A percentile compares a stretch with the other conserved stretches of the same genome.
Conservation (phyloP, 2,329 filamentous ascomycete genomes). For the Penicillium palitans region DNA sequence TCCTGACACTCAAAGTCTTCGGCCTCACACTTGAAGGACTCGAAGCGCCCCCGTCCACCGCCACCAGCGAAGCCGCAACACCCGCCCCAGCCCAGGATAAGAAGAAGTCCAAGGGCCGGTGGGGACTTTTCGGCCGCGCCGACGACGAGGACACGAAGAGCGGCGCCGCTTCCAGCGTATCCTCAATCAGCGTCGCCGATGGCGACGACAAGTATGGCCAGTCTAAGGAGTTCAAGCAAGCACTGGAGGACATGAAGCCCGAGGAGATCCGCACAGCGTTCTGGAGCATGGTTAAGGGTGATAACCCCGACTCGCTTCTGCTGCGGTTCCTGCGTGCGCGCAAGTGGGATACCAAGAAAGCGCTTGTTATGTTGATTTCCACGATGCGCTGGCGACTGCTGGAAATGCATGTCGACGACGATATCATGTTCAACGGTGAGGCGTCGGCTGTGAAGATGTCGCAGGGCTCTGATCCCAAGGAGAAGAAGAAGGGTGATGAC, state of each 20-base stretch:
- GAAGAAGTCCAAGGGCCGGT: slow-evolving; percentile 71
- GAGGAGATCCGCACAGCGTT: slow-evolving; percentile 78
- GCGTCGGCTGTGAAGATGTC: slow-evolving; percentile 62
- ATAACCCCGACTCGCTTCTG: slow-evolving; percentile 83
- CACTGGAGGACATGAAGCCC: slow-evolving; percentile 72
- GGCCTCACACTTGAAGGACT: slow-evolving; percentile 53
- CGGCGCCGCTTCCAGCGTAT: slow-evolving; percentile 40
- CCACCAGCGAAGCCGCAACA: slow-evolving; percentile 18
- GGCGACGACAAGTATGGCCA: slow-evolving; percentile 91
- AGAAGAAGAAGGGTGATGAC: slow-evolving; percentile 70
- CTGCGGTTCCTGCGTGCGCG: slow-evolving; percentile 83
- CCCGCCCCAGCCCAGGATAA: slow-evolving; percentile 42
- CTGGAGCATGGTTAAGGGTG: slow-evolving; percentile 94
- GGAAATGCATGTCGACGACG: slow-evolving; percentile 85
- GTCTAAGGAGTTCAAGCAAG: slow-evolving; percentile 80
- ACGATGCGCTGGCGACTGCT: slow-evolving; percentile 87
- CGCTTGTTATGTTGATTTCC: slow-evolving; percentile 88
- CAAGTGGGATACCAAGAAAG: slow-evolving; percentile 94
- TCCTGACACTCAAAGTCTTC: slow-evolving; percentile 71
- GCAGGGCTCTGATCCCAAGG: slow-evolving; percentile 58
- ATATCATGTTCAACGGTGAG: slow-evolving; percentile 79
- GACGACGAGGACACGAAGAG: slow-evolving; percentile 38
- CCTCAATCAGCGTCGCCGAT: slow-evolving; percentile 46
- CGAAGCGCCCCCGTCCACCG: slow-evolving; percentile 22
- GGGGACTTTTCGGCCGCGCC: slow-evolving; percentile 64